Percentiles rank a stretch among this genome's conserved stretches.
Evolutionary conservation across 2,329 filamentous ascomycete genomes (phyloP).

Genomic region (Calonectria honghensis): DNA sequence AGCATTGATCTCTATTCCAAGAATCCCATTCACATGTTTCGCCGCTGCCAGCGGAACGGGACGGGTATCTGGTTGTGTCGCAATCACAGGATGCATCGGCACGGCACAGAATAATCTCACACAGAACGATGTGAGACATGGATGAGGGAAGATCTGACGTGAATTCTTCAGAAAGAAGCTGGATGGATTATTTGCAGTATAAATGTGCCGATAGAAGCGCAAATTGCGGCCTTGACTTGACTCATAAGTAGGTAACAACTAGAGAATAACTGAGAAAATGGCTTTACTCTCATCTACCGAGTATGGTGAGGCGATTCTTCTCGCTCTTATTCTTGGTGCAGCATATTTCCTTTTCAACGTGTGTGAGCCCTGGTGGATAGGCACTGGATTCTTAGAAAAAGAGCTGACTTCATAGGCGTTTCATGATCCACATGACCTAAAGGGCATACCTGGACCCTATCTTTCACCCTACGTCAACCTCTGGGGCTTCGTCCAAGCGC

Average conservation of each 20-base stretch:
- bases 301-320: neutral
- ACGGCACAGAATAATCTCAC: neutral
- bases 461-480: neutral
- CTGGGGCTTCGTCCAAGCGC: neutral
- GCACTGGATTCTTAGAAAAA: too few relatives aligned
- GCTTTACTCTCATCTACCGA: neutral
- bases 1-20: neutral
- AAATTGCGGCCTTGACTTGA: neutral
- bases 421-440: neutral
- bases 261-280: neutral
- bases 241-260: too few relatives aligned
- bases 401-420: neutral
- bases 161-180: neutral
- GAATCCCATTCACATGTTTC: neutral
- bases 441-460: conserved; percentile 1
- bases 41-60: neutral
- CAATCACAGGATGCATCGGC: neutral
- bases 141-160: neutral
- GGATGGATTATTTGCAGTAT: neutral
- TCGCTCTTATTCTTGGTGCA: neutral
- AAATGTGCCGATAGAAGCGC: neutral
- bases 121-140: neutral
- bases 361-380: neutral
- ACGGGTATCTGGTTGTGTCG: neutral
- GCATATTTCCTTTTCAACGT: neutral